phyloP scores from a whole-genome alignment of 352 stramenopile species.

The Phytopythium montanum region DNA sequence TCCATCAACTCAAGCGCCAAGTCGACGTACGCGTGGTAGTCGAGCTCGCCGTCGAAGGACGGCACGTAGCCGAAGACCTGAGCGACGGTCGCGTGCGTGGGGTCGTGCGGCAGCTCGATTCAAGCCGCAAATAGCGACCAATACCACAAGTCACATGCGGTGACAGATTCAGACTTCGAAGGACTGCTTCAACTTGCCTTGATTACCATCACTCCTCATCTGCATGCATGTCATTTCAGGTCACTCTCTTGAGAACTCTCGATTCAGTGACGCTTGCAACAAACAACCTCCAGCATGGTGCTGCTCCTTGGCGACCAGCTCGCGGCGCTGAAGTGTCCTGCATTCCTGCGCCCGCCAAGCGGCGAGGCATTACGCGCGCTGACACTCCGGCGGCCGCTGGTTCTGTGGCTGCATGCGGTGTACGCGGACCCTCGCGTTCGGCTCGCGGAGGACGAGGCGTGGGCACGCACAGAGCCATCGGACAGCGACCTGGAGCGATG shows the following conservation, averaged over 20 bases:
- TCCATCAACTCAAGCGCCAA: conserved; percentile 55
- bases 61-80: conserved; percentile 53
- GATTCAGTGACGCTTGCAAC: not conserved
- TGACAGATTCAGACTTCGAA: not conserved
- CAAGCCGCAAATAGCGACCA: not conserved
- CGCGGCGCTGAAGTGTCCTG: conserved; percentile 28
- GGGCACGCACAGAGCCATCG: conserved; percentile 26
- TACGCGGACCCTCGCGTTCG: conserved; percentile 25
- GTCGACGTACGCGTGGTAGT: conserved; percentile 61
- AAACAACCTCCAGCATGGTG: not conserved
- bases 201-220: not conserved
- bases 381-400: conserved; percentile 25
- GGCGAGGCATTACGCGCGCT: not conserved
- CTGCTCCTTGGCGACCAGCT: conserved; percentile 10
- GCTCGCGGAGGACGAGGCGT: conserved; percentile 23
- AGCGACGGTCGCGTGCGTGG: conserved; percentile 46
- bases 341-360: conserved; percentile 19
- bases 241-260: not conserved
- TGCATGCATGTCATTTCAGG: not conserved
- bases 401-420: conserved; percentile 42
- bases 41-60: conserved; percentile 52
- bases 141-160: not conserved
- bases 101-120: conserved; percentile 49
- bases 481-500: conserved; percentile 25
- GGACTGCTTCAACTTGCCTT: not conserved